These are phyloP conservation scores for Spergularia azorica DNA, from an alignment of 179 eudicot genomes.

Conservation along the genomic window DNA sequence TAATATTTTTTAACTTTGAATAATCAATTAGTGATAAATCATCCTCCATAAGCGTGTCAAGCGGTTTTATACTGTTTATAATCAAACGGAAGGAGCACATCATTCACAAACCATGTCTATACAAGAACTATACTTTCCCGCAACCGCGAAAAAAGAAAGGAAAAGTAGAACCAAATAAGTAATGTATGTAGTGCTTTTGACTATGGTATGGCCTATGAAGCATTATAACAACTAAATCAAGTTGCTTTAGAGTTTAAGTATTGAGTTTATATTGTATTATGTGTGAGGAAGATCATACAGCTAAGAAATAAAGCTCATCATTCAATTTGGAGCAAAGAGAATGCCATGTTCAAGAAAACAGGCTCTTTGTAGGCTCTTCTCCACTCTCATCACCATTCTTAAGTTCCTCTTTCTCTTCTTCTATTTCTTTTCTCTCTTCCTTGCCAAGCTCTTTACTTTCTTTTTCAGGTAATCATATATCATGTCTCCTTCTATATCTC, in stretches of 20 bases:
- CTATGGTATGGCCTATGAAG: background rate
- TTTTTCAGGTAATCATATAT: conserved; percentile 43
- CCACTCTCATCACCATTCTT: conserved; percentile 49
- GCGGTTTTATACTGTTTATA: no score
- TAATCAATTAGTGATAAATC: no score
- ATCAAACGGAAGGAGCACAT: no score
- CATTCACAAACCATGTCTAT: no score
- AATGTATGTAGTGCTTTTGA: background rate
- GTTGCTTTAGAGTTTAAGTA: background rate
- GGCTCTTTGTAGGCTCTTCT: conserved; percentile 57
- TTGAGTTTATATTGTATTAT: background rate
- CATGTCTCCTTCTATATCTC: background rate
- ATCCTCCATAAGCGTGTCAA: no score
- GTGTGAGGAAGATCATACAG: no score
- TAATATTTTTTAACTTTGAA: no score
- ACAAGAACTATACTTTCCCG: no score
- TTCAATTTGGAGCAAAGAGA: conserved; percentile 17
- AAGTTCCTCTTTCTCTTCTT: conserved; percentile 74
- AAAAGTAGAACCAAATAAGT: no score
- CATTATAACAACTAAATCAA: background rate
- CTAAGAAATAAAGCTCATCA: background rate
- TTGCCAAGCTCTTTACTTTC: conserved; percentile 56
- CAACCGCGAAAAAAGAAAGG: no score
- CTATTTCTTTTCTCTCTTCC: conserved; percentile 56
- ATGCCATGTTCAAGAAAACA: conserved; percentile 77